A percentile compares a stretch with the other conserved stretches of the same genome.
Conservation (phyloP, 495 filamentous ascomycete species). For the Neurospora sp. region DNA sequence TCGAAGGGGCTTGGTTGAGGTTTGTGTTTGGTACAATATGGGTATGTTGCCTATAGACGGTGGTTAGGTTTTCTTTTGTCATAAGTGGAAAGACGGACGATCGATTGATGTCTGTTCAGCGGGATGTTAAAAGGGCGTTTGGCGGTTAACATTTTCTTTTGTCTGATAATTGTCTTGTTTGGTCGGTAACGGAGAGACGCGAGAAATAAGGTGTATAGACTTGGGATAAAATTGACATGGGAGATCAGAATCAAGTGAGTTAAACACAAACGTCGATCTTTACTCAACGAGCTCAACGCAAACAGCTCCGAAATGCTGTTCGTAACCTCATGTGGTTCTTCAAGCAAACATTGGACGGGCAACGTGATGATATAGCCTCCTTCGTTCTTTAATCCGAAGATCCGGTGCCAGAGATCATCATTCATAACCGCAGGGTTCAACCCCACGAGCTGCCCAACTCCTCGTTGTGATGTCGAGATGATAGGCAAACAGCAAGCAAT, state of each 20-base stretch:
- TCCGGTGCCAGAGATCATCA: background rate
- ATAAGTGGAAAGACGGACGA: background rate
- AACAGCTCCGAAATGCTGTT: background rate
- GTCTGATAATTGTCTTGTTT: background rate
- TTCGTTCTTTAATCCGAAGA: background rate
- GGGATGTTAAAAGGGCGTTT: background rate
- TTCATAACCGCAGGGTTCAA: too few relatives aligned
- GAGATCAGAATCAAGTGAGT: background rate
- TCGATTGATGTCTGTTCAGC: background rate
- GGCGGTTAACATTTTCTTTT: background rate
- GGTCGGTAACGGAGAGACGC: background rate
- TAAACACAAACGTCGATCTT: background rate
- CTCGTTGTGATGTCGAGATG: background rate
- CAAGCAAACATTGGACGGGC: background rate
- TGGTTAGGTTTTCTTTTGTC: background rate
- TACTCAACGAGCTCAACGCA: background rate
- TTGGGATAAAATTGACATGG: background rate
- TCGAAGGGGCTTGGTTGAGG: background rate
- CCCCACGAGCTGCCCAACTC: background rate
- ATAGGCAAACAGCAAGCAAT: background rate
- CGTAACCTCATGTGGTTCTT: background rate
- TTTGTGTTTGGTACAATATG: background rate
- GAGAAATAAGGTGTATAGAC: background rate
- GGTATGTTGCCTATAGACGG: background rate
- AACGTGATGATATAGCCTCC: background rate